Base-by-base conservation (phyloP, 2,329 filamentous ascomycete genomes). In the Xylariaceae sp. region DNA sequence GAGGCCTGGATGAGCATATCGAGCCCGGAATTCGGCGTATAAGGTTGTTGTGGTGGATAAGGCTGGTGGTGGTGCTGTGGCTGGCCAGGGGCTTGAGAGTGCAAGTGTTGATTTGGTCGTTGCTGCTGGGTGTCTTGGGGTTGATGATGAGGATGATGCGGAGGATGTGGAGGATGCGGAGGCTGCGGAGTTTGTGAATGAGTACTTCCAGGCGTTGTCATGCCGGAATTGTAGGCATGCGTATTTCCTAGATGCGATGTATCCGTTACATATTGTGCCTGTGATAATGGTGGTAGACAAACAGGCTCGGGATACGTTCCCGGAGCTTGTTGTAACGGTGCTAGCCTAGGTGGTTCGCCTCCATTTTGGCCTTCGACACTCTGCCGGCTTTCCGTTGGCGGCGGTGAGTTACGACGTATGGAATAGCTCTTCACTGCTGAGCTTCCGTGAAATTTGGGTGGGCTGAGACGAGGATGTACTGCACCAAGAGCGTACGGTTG, bases 1-100 rank as follows among this genome's bases (percentile, higher is more conserved):
- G 69, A 73, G 2, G 66, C 64, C 39, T 69, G 66, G 25, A 73
- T 65, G 6, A 73, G 60, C 57, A 75, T 66, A 19, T 65, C 64
- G 21, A 74, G 60, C 1, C 67, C 65, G 29, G 70, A 63, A 11
- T 58, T 62, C 12, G 60, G 45, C 34, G 56, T 49, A 32, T 47
- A 48, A 27, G 60, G 43, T 17, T 53, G 27, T 35, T 50, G 56
- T 12, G 48, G 40, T 17, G 47, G 44, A 36, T 55, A 59, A 22
- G 45, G 44, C 32, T 45, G 41, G 29, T 50, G 45, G 10, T 44
- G 37, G 3, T 54, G 41, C 6, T 50, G 53, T 2, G 54, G 43
- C 22, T 21, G 42, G 25, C 34, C 40, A 12, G 42, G 46, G 33
- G 44, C 48, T 19, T 56, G 56, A 25, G 40, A 49, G 23, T 37